These are phyloP conservation scores for Podospora australis DNA, from an alignment of 495 filamentous ascomycete species.

Conservation along the genomic window DNA sequence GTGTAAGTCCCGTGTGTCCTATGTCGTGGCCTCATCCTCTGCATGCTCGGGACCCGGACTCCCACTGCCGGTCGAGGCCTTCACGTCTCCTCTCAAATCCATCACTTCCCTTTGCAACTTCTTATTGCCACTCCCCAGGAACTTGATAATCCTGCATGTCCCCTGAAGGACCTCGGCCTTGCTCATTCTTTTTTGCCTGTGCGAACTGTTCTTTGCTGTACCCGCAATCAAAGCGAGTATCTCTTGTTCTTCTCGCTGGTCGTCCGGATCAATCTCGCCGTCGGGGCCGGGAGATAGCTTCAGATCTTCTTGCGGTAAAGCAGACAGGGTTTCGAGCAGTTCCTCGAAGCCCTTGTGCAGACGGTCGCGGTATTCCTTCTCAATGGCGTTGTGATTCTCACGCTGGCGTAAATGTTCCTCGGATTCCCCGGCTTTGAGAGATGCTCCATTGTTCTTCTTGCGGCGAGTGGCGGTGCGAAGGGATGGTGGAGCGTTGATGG, in stretches of 20 bases:
- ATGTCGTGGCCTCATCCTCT: no score
- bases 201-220: not conserved
- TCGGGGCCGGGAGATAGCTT: not conserved
- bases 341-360: constrained; percentile 13
- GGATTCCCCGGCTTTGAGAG: constrained; percentile 12
- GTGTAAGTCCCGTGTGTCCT: no score
- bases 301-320: not conserved
- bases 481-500: no score
- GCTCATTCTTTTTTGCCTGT: constrained; percentile 8
- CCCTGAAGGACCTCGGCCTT: constrained; percentile 9
- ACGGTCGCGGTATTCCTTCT: constrained; percentile 14
- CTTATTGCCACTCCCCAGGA: constrained; percentile 1
- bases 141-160: not conserved
- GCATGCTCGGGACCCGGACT: no score
- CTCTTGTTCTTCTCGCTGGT: no score
- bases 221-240: no score
- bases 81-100: constrained; percentile 2
- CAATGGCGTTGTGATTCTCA: constrained; percentile 13
- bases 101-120: constrained; percentile 3
- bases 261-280: not conserved
- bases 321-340: constrained; percentile 9
- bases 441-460: not conserved
- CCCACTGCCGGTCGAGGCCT: no score
- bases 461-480: constrained; percentile 15
- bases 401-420: constrained; percentile 7